Evolutionary conservation across 2,329 filamentous ascomycete genomes (phyloP).

Genomic region (Fusarium sp.): DNA sequence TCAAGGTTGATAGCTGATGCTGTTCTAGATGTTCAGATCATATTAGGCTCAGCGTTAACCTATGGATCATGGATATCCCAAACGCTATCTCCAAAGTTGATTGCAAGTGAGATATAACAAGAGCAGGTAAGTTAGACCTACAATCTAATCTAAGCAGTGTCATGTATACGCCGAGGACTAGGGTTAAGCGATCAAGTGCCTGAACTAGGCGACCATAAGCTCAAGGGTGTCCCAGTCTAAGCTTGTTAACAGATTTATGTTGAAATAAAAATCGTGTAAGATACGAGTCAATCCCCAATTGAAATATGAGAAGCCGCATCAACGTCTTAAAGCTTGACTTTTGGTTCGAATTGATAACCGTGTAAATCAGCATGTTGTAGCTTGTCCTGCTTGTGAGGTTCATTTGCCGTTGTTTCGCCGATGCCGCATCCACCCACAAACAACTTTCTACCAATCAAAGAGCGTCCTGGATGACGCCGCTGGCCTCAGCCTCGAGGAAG

Average conservation of each 20-base stretch:
- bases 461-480: constrained; percentile 8
- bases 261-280: background rate
- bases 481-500: constrained; percentile 40
- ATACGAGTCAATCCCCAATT: background rate
- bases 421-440: constrained; percentile 28
- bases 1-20: background rate
- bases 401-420: constrained; percentile 43
- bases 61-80: background rate
- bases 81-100: background rate
- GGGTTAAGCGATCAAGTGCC: constrained; percentile 1
- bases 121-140: background rate
- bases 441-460: constrained; percentile 32
- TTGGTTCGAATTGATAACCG: background rate
- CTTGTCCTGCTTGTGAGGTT: constrained; percentile 2
- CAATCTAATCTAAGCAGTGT: constrained; percentile 4
- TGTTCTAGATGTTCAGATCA: background rate
- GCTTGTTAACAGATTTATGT: too few species aligned
- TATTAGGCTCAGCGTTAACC: constrained; percentile 8
- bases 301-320: background rate
- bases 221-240: background rate
- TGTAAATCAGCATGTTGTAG: constrained; percentile 11
- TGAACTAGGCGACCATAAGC: background rate
- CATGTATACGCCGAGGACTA: background rate
- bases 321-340: background rate
- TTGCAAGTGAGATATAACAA: constrained; percentile 10